A percentile compares a stretch with the other conserved stretches of the same genome.
Evolutionary conservation across 1,284 basidiomycete species (phyloP).

Genomic region (Sporisorium sorghi): DNA sequence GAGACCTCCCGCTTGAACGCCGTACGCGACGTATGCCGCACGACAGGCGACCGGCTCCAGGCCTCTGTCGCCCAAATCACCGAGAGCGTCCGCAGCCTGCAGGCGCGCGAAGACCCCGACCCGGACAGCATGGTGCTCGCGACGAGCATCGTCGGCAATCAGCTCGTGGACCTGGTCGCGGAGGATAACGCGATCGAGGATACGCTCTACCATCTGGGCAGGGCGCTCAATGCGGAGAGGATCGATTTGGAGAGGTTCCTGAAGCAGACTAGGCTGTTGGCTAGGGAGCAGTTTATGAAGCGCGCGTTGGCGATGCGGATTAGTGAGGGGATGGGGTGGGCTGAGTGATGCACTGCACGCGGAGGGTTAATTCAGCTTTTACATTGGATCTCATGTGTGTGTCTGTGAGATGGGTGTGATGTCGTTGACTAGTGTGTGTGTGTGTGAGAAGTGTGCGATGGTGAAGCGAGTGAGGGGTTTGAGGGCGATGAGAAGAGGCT

Average conservation of each 20-base stretch:
- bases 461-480: slow-evolving; percentile 1
- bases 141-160: slow-evolving; percentile 65
- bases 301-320: slow-evolving; percentile 65
- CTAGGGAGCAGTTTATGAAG: slow-evolving; percentile 66
- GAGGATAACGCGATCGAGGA: slow-evolving; percentile 99
- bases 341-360: not conserved
- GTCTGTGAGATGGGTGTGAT: too few relatives aligned
- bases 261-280: slow-evolving; percentile 65
- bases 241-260: slow-evolving; percentile 64
- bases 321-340: slow-evolving; percentile 58
- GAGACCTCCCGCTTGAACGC: slow-evolving; percentile 95
- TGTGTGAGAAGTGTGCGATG: too few relatives aligned
- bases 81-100: slow-evolving; percentile 75
- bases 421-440: too few relatives aligned
- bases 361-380: too few relatives aligned
- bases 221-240: slow-evolving; percentile 86
- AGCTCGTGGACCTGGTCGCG: slow-evolving; percentile 89
- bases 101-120: slow-evolving; percentile 44
- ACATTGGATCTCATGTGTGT: too few relatives aligned
- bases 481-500: too few relatives aligned
- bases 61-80: slow-evolving; percentile 77
- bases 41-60: slow-evolving; percentile 78
- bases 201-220: slow-evolving; percentile 94
- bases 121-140: slow-evolving; percentile 58
- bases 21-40: slow-evolving; percentile 89